Base-by-base conservation (phyloP, 192 early-diverging fungal species). In the Backusella tuberculispora region DNA sequence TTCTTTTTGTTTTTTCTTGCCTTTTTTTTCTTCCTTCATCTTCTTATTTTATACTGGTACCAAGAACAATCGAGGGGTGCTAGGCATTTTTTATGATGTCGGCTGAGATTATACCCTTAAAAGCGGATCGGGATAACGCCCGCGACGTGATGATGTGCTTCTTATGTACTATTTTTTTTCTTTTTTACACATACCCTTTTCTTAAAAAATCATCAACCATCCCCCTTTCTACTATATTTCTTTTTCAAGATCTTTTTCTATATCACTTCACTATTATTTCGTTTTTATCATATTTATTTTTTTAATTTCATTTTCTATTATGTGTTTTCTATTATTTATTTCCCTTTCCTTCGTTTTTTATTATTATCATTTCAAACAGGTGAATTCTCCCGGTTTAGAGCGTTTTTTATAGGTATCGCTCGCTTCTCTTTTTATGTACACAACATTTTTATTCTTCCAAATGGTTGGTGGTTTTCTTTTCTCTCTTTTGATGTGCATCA, bases 21-120 rank as follows among this genome's bases (percentile, higher is more conserved):
- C 41, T 60, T 68, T 53, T 68, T 0, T 48, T 68, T 37, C 24
- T 37, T 47, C 47, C 21, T 34, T 42, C 24, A 3, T 69, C 10
- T 5, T 46, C 4, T 69, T 47, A 6, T 69, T 66, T 69, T 53
- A n/a, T 43, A 19, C 47, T 26, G 24, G 41, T 63, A 69, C 46
- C 26, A 50, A 64, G 47, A 72, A 68, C 40, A 45, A 48, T 77
- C 71, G 66, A 74, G 76, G 76, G 71, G 76, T 74, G 71, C 70
- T 72, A 17, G 29, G 45, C 66, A 41, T 66, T 50, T 71, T 46
- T 56, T n/a, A 24, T 24, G 24, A 46, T 46, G 66, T 29, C 42
- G 71, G 80, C 80, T 81, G 80, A 81, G 80, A 81, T 81, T 53
- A 81, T 75, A 78, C 76, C 80, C 80, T 78, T 75, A 72, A 69